These are phyloP conservation scores for Panaeolus cyanescens DNA, from an alignment of 768 basidiomycete species.

Conservation along the genomic window DNA sequence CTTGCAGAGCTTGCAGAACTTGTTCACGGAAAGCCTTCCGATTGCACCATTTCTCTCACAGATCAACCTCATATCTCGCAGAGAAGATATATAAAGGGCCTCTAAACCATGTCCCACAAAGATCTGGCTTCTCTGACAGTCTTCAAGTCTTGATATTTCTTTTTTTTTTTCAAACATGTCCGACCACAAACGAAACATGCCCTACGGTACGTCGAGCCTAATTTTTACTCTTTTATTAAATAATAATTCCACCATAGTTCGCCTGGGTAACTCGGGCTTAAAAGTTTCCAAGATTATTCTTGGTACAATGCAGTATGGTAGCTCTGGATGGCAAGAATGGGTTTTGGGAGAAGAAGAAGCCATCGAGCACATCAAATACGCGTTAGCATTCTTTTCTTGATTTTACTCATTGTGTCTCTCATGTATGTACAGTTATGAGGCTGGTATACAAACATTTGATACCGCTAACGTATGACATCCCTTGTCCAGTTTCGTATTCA, in stretches of 20 bases:
- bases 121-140: background rate
- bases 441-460: slow-evolving; percentile 64
- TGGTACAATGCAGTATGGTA: slow-evolving; percentile 62
- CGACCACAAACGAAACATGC: background rate
- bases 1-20: background rate
- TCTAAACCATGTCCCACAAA: background rate
- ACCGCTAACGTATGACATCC: slow-evolving; percentile 44
- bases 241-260: slow-evolving; percentile 32
- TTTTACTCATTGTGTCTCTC: background rate
- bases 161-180: background rate
- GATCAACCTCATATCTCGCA: background rate
- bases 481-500: background rate
- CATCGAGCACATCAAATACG: slow-evolving; percentile 53
- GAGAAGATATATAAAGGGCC: background rate
- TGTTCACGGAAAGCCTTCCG: background rate
- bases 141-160: background rate
- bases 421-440: slow-evolving; percentile 46
- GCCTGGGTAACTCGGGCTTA: slow-evolving; percentile 53
- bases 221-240: background rate
- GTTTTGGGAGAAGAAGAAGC: slow-evolving; percentile 49
- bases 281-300: slow-evolving; percentile 69
- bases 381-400: slow-evolving; percentile 24
- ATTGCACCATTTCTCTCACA: background rate
- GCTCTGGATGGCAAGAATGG: slow-evolving; percentile 52
- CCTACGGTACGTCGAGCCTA: background rate